phyloP scores from a whole-genome alignment of 23 red algal genomes.

The Gracilaria vermiculophylla region DNA sequence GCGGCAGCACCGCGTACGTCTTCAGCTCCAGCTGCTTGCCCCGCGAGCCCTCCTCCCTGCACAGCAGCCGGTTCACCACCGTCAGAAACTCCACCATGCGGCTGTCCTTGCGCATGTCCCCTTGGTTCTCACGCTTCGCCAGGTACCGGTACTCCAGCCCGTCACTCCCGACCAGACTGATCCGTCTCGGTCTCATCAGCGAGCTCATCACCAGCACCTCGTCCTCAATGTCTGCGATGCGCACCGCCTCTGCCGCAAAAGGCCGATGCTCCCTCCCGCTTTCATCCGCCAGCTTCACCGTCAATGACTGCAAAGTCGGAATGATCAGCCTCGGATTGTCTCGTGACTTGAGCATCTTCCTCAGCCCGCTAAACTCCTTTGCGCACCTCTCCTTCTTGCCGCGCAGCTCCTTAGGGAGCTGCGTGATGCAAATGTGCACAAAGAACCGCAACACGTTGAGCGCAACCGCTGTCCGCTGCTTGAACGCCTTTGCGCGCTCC shows the following conservation, averaged over 20 bases:
- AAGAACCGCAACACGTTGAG: constrained; percentile 22
- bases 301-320: constrained; percentile 66
- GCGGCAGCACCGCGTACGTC: constrained; percentile 94
- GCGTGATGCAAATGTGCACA: constrained; percentile 47
- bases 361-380: constrained; percentile 40
- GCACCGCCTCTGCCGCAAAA: constrained; percentile 48
- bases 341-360: neutral
- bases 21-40: constrained; percentile 65
- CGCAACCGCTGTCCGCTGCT: neutral
- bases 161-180: constrained; percentile 85
- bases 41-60: constrained; percentile 20
- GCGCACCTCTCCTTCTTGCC: constrained; percentile 44
- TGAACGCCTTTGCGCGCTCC: constrained; percentile 16
- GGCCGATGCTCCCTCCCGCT: neutral
- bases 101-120: constrained; percentile 96
- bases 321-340: constrained; percentile 27
- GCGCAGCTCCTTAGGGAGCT: constrained; percentile 22
- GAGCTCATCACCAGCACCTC: constrained; percentile 82
- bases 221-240: constrained; percentile 76
- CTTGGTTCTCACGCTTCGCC: constrained; percentile 82
- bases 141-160: constrained; percentile 82
- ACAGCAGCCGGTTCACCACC: constrained; percentile 84
- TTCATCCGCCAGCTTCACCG: constrained; percentile 36
- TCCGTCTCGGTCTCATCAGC: constrained; percentile 90
- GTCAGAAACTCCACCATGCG: constrained; percentile 90